Base-by-base conservation (phyloP, 192 early-diverging fungal genomes). In the Linnemannia hyalina region DNA sequence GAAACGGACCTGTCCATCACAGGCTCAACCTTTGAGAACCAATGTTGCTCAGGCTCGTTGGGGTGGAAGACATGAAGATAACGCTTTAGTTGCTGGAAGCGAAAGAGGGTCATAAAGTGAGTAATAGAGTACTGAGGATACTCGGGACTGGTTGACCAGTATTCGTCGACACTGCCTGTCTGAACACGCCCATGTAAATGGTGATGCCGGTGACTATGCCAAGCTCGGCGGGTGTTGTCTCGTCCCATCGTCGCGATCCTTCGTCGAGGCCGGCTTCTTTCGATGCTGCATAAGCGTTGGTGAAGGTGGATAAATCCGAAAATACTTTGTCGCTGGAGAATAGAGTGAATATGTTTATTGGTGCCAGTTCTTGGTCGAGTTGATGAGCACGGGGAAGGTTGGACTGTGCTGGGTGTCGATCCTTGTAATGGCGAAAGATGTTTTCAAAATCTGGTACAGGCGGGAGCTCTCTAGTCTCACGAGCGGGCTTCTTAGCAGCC, bases 21-120 rank as follows among this genome's bases (percentile, higher is more conserved):
- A 57, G 76, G 82, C 32, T 84, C 65, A 15, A 84, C 0, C 49
- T 88, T 88, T n/a, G 32, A 46, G 60, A 46, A 81, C 32, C 26
- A 78, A 65, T 63, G 54, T n/a, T 46, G 29, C 0, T 40, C 22
- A 38, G 63, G 74, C 38, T 70, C 6, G 16, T 73, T 9, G 10
- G 63, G 68, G 32, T 57, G 5, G 15, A 78, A 80, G 54, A 83
- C 41, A 52, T 88, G 74, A 42, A 88, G 52, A 52, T 22, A 88
- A 5, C 73, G 72, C 47, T 80, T 88, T 0, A 88, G 26, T 65
- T 83, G 75, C 20, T 88, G 69, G 68, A 83, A 82, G 26, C 81
- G 60, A 42, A 15, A 20, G 26, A 88, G 75, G 1, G 78, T 26
- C 78, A 88, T 88, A 77, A 73, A 20, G n/a, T 80, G 23, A 32